Evolutionary conservation across 768 basidiomycete species (phyloP).

Genomic region (Tylopilus balloui): DNA sequence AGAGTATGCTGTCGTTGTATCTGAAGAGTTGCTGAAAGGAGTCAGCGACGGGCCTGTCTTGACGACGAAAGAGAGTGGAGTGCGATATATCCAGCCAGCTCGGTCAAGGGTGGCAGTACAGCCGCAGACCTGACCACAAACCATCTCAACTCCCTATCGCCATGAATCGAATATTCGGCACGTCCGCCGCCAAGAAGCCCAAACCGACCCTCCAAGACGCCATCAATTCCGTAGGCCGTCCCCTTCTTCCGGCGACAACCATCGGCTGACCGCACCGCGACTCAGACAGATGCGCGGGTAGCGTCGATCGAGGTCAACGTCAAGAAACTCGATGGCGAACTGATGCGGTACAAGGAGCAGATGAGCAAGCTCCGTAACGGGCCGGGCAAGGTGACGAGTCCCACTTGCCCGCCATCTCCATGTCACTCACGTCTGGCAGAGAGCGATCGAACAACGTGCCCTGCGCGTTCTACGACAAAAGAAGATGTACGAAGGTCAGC

Average conservation of each 20-base stretch:
- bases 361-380: conserved; percentile 91
- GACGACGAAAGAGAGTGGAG: no score
- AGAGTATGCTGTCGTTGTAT: no score
- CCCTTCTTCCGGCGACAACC: neutral
- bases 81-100: neutral
- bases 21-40: neutral
- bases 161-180: conserved; percentile 87
- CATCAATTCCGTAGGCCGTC: conserved; percentile 68
- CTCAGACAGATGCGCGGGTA: conserved; percentile 81
- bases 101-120: neutral
- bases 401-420: neutral
- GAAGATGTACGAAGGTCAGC: conserved; percentile 91
- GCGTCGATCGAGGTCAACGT: conserved; percentile 94
- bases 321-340: conserved; percentile 92
- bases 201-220: conserved; percentile 87
- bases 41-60: neutral
- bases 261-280: neutral
- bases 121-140: neutral
- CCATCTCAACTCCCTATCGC: neutral
- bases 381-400: conserved; percentile 76
- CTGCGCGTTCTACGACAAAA: conserved; percentile 91
- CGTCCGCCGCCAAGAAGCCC: conserved; percentile 72
- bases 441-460: conserved; percentile 92
- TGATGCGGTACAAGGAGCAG: conserved; percentile 89
- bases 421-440: conserved; percentile 41